Evolutionary conservation across 2,329 filamentous ascomycete species (phyloP).

Genomic region (Nemania abortiva): DNA sequence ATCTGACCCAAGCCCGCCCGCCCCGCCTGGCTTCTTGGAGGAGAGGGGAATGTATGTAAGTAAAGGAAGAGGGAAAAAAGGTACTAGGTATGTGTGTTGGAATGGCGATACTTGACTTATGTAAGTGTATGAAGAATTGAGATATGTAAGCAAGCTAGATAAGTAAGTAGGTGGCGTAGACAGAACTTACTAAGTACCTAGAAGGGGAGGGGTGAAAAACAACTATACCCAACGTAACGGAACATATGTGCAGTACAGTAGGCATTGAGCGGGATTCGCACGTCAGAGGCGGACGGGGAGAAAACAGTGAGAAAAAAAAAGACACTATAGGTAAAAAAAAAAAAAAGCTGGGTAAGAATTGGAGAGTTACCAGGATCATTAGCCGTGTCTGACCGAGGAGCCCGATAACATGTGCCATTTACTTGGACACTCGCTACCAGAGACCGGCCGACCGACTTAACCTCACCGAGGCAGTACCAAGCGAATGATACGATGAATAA

Average conservation of each 20-base stretch:
- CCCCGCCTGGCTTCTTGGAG: conserved; percentile 35
- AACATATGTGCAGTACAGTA: not conserved
- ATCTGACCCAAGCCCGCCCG: conserved; percentile 34
- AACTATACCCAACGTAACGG: not conserved
- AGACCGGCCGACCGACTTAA: conserved; percentile 32
- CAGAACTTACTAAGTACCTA: too few species aligned
- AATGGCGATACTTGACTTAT: not conserved
- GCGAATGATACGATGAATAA: conserved; percentile 33
- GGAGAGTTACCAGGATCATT: conserved; percentile 32
- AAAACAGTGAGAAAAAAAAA: conserved; percentile 1
- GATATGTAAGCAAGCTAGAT: not conserved
- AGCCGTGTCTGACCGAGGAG: conserved; percentile 34
- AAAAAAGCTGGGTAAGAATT: conserved; percentile 28
- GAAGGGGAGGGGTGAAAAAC: not conserved
- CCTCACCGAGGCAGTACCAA: conserved; percentile 39
- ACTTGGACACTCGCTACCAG: conserved; percentile 7
- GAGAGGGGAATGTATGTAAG: too few species aligned
- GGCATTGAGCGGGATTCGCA: not conserved
- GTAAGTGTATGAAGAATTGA: not conserved
- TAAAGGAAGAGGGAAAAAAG: not conserved
- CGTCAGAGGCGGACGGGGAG: not conserved
- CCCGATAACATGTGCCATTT: conserved; percentile 30
- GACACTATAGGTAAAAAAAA: not conserved
- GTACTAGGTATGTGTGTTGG: not conserved
- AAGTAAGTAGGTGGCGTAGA: not conserved